Evolutionary conservation across 2,329 filamentous ascomycete species (phyloP).

Genomic region (Colletotrichum somersetense): DNA sequence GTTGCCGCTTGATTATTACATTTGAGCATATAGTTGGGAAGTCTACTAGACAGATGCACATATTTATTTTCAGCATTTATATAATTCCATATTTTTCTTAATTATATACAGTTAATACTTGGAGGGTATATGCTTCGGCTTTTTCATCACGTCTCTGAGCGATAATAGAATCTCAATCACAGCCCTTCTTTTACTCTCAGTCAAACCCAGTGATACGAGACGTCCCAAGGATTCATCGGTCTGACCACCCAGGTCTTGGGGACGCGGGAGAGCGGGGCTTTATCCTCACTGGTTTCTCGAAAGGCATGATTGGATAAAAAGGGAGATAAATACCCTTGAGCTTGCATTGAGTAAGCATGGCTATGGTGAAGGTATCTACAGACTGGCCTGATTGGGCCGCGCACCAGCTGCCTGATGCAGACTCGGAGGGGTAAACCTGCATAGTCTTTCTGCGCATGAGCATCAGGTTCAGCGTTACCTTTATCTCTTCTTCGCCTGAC

Average conservation of each 20-base stretch:
- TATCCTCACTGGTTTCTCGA: not conserved
- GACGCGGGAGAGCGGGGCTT: not conserved
- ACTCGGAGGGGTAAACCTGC: conserved; percentile 1
- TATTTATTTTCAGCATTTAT: not conserved
- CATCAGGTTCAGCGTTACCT: not conserved
- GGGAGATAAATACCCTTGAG: not conserved
- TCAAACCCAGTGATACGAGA: not conserved
- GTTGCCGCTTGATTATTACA: conserved; percentile 55
- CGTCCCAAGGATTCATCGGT: not conserved
- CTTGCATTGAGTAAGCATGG: not conserved
- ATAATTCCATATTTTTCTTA: not conserved
- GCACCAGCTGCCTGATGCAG: not conserved
- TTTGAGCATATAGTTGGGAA: conserved; percentile 42
- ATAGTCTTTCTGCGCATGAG: not conserved
- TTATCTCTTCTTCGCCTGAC: not conserved
- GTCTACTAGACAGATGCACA: not conserved
- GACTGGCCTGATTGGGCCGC: not conserved
- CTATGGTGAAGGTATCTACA: not conserved
- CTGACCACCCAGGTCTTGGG: not conserved
- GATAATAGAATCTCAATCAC: not conserved
- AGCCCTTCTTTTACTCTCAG: not conserved
- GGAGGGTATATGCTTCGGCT: not conserved
- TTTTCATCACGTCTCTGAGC: not conserved
- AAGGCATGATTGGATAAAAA: not conserved
- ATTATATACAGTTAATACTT: not conserved